Percentiles rank a stretch among this genome's conserved stretches.
Conservation (phyloP, 2,329 filamentous ascomycete species). For the Colletotrichum sp. region DNA sequence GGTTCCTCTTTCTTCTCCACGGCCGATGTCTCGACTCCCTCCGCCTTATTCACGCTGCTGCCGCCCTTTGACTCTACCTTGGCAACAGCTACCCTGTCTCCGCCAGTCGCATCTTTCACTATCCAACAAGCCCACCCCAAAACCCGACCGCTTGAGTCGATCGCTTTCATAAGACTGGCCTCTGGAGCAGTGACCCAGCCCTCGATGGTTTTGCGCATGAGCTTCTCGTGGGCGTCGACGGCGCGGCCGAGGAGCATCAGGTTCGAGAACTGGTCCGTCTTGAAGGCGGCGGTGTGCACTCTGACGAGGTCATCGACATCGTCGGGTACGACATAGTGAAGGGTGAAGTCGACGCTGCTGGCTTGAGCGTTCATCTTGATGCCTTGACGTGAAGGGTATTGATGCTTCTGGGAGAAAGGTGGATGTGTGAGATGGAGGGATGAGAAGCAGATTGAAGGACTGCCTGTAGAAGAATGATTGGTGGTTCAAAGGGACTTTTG, state of each 20-base stretch:
- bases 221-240: background rate
- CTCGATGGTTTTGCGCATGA: background rate
- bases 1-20: background rate
- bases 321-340: background rate
- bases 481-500: background rate
- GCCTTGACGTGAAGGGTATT: background rate
- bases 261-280: constrained; percentile 1
- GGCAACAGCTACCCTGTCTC: background rate
- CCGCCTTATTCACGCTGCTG: no score
- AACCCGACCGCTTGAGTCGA: background rate
- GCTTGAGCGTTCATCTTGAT: background rate
- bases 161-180: background rate
- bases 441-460: background rate
- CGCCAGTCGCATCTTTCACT: background rate
- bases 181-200: background rate
- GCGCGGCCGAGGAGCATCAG: constrained; percentile 6
- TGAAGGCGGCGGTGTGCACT: background rate
- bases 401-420: background rate
- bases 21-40: background rate
- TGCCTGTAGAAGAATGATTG: background rate
- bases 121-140: constrained; percentile 3
- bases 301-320: background rate
- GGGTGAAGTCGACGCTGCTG: background rate
- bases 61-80: background rate
- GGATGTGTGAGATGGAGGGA: background rate